Evolutionary conservation across 345 rosid genomes (phyloP).

Genomic region (Linum lewisii): DNA sequence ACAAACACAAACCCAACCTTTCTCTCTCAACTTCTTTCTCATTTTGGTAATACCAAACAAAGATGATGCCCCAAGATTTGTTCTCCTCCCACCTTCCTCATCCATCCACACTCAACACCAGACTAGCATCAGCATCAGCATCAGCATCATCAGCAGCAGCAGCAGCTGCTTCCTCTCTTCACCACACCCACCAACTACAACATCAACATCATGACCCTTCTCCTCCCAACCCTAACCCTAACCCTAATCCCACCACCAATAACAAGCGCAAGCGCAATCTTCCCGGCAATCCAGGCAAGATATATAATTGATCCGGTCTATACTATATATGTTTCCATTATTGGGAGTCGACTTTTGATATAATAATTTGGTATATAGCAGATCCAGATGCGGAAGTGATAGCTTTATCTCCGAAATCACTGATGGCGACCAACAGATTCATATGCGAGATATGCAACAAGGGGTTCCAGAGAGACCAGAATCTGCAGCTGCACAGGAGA

Average conservation of each 20-base stretch:
- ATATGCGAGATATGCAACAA: constrained; percentile 45
- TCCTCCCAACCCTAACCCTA: constrained; percentile 51
- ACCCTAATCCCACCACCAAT: constrained; percentile 30
- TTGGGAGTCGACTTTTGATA: background rate
- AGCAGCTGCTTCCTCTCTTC: background rate
- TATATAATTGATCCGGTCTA: too few species aligned
- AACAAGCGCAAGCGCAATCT: constrained; percentile 52
- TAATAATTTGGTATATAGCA: constrained; percentile 7
- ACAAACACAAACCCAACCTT: background rate
- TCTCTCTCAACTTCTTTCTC: background rate
- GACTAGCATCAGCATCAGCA: constrained; percentile 3
- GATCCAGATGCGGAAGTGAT: constrained; percentile 48
- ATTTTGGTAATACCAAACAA: constrained; percentile 4
- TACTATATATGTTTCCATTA: too few species aligned
- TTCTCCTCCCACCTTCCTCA: constrained; percentile 29
- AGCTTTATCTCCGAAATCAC: constrained; percentile 40
- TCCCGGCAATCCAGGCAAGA: constrained; percentile 77
- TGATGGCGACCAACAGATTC: constrained; percentile 46
- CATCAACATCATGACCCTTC: constrained; percentile 26
- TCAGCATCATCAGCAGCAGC: constrained; percentile 15
- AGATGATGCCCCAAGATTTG: constrained; percentile 54
- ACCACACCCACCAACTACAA: constrained; percentile 16
- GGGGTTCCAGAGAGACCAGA: constrained; percentile 50
- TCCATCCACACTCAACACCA: constrained; percentile 18
- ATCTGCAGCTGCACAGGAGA: constrained; percentile 46